A percentile compares a stretch with the other conserved stretches of the same genome.
Conservation (phyloP, 345 rosid genomes). For the Lepidium africanum region DNA sequence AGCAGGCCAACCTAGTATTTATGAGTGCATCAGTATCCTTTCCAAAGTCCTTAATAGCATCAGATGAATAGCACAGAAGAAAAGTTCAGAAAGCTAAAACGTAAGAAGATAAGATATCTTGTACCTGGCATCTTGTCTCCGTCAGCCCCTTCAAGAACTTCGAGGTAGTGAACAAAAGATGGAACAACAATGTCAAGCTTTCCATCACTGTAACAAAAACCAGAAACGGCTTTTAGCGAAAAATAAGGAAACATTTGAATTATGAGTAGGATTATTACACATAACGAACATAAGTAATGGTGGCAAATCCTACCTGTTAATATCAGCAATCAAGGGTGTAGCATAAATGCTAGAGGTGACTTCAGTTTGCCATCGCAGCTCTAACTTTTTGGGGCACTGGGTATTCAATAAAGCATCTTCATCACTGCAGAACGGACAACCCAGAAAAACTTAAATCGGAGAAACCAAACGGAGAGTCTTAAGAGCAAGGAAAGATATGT, state of each 20-base stretch:
- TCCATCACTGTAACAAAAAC: constrained; percentile 61
- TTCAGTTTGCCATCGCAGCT: constrained; percentile 98
- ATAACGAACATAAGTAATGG: neutral
- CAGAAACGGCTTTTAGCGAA: neutral
- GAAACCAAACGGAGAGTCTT: neutral
- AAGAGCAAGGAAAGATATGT: neutral
- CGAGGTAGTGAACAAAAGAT: constrained; percentile 95
- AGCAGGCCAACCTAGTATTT: constrained; percentile 92
- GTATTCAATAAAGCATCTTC: constrained; percentile 89
- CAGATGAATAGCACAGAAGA: neutral
- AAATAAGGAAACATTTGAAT: neutral
- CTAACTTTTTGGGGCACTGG: constrained; percentile 81
- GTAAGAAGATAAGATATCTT: neutral
- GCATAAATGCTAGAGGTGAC: constrained; percentile 96
- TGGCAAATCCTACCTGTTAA: constrained; percentile 51
- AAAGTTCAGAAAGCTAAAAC: neutral
- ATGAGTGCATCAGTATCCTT: constrained; percentile 6
- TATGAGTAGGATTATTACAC: neutral
- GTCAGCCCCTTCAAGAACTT: constrained; percentile 97
- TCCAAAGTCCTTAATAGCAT: neutral
- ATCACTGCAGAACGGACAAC: constrained; percentile 41
- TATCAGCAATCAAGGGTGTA: constrained; percentile 88
- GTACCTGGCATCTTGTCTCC: constrained; percentile 99
- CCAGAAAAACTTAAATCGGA: neutral
- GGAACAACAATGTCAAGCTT: constrained; percentile 97